Evolutionary conservation across 495 filamentous ascomycete genomes (phyloP).

Genomic region (Cryomyces minteri): DNA sequence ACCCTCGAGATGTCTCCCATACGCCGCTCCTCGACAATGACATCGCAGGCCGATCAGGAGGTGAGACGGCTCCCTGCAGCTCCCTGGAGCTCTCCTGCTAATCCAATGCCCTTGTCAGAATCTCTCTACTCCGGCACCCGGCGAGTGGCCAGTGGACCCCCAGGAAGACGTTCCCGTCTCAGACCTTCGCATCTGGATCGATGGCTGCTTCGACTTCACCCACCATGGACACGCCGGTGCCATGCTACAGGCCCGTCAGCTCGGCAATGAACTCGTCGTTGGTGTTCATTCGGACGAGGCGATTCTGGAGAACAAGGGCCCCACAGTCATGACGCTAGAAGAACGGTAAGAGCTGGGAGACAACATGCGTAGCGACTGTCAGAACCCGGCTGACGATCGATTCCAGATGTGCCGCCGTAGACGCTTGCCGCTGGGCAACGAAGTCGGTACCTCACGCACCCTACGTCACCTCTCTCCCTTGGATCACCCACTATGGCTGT

Average conservation of each 20-base stretch:
- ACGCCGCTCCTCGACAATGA: too few relatives aligned
- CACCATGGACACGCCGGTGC: conserved; percentile 97
- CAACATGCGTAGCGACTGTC: too few relatives aligned
- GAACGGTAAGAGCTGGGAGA: conserved; percentile 43
- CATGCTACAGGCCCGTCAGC: conserved; percentile 77
- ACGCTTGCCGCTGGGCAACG: conserved; percentile 90
- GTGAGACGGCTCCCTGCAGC: too few relatives aligned
- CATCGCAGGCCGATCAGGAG: too few relatives aligned
- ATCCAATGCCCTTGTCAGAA: too few relatives aligned
- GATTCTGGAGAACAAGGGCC: conserved; percentile 92
- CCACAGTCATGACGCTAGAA: conserved; percentile 84
- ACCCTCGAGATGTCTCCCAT: too few relatives aligned
- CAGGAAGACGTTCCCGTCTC: conserved; percentile 39
- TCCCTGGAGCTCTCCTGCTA: too few relatives aligned
- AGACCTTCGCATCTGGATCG: conserved; percentile 80
- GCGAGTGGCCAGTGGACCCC: conserved; percentile 48
- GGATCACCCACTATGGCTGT: conserved; percentile 90
- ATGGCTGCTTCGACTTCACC: conserved; percentile 97
- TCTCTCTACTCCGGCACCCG: conserved; percentile 15
- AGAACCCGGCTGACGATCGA: too few relatives aligned
- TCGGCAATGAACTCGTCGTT: conserved; percentile 74
- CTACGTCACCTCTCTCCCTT: conserved; percentile 84
- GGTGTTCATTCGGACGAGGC: conserved; percentile 90
- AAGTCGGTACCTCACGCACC: conserved; percentile 67
- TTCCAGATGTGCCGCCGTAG: conserved; percentile 54